These are phyloP conservation scores for Falciphora oryzae DNA, from an alignment of 2,329 filamentous ascomycete genomes.

Conservation along the genomic window DNA sequence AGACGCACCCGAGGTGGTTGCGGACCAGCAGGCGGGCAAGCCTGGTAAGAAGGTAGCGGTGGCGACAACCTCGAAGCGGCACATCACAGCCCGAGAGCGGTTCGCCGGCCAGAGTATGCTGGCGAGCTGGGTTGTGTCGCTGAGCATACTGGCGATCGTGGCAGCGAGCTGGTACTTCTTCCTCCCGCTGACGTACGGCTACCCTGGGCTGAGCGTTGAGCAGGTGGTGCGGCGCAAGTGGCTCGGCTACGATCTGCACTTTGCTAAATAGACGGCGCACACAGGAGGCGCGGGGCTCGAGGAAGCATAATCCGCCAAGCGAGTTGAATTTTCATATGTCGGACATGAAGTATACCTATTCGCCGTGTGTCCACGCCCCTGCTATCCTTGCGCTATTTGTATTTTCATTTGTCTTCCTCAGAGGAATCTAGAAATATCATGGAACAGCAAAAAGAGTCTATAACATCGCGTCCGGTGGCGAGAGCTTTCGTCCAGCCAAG, in stretches of 20 bases:
- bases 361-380: neutral
- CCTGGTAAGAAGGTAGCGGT: conserved; percentile 38
- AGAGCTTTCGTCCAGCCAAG: neutral
- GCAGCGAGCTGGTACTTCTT: conserved; percentile 87
- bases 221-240: conserved; percentile 83
- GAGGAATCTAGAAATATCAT: neutral
- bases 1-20: conserved; percentile 62
- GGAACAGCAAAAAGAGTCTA: neutral
- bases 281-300: neutral
- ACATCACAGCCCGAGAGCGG: conserved; percentile 74
- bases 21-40: conserved; percentile 36
- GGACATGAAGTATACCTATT: neutral
- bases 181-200: conserved; percentile 90
- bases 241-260: conserved; percentile 96
- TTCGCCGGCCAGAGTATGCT: conserved; percentile 73
- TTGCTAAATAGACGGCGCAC: conserved; percentile 69
- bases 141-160: conserved; percentile 61
- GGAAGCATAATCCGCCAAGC: neutral
- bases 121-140: conserved; percentile 71
- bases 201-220: conserved; percentile 75
- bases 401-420: neutral
- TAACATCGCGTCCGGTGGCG: too few species aligned
- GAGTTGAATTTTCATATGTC: neutral
- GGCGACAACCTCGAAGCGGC: conserved; percentile 41
- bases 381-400: neutral